Percentiles rank a stretch among this genome's conserved stretches.
Conservation (phyloP, 2,329 filamentous ascomycete species). For the Nothophaeocryptopus gaeumannii region DNA sequence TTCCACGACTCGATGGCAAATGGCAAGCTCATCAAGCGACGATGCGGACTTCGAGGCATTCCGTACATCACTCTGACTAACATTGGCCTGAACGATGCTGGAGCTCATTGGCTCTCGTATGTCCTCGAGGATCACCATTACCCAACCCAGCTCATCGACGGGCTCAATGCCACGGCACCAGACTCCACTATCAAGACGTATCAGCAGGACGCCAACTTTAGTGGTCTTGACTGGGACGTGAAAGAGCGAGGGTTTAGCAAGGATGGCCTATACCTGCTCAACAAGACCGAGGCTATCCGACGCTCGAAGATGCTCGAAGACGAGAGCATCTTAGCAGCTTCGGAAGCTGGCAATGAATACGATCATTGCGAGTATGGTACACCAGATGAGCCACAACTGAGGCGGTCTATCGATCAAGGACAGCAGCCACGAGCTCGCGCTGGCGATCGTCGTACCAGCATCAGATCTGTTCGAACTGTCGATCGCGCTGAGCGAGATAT, state of each 20-base stretch:
- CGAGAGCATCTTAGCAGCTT: slow-evolving; percentile 5
- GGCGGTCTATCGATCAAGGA: not conserved
- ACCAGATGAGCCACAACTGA: not conserved
- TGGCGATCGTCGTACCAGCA: slow-evolving; percentile 25
- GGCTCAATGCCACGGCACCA: slow-evolving; percentile 33
- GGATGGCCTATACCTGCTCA: slow-evolving; percentile 36
- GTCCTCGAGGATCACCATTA: slow-evolving; percentile 39
- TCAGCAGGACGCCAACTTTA: slow-evolving; percentile 28
- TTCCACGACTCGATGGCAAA: slow-evolving; percentile 19
- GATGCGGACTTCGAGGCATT: slow-evolving; percentile 40
- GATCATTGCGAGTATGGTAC: not conserved
- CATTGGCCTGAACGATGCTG: slow-evolving; percentile 37
- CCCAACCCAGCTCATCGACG: slow-evolving; percentile 37
- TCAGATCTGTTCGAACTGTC: slow-evolving; percentile 26
- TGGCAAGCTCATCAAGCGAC: slow-evolving; percentile 20
- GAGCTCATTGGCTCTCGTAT: slow-evolving; percentile 43
- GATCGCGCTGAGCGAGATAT: slow-evolving; percentile 29
- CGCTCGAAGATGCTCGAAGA: slow-evolving; percentile 22
- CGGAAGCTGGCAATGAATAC: slow-evolving; percentile 3
- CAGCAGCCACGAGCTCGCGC: slow-evolving; percentile 13
- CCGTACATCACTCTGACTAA: slow-evolving; percentile 40
- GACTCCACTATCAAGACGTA: slow-evolving; percentile 32
- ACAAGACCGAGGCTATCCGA: slow-evolving; percentile 33
- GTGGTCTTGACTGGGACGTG: slow-evolving; percentile 37
- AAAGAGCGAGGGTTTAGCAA: slow-evolving; percentile 30